phyloP scores from a whole-genome alignment of 169 alveolate genomes.

The Amoebophrya sp. region DNA sequence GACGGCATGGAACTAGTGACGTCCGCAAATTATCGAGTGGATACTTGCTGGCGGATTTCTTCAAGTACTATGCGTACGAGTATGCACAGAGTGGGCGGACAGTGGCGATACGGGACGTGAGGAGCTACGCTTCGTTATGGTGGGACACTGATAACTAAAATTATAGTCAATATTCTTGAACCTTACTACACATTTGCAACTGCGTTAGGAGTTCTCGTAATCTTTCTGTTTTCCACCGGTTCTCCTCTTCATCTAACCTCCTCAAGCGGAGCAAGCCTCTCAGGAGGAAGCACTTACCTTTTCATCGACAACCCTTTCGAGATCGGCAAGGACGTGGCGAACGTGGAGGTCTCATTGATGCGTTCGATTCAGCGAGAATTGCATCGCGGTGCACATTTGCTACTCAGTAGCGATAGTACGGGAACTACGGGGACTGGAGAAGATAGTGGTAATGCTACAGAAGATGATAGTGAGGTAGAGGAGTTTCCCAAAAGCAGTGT shows the following conservation, averaged over 20 bases:
- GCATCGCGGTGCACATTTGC: not conserved
- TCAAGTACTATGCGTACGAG: conserved; percentile 45
- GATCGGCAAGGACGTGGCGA: conserved; percentile 54
- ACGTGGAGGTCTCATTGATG: conserved; percentile 30
- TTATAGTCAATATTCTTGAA: no score
- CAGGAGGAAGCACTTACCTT: conserved; percentile 28
- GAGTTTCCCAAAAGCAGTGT: no score
- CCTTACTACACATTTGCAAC: no score
- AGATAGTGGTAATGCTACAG: no score
- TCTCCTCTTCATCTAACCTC: not conserved
- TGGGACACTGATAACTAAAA: no score
- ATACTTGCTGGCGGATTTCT: conserved; percentile 40
- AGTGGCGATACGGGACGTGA: conserved; percentile 33
- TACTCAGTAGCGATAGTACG: no score
- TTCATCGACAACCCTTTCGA: conserved; percentile 53
- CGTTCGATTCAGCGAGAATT: not conserved
- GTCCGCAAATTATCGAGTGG: no score
- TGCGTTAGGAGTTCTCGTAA: no score
- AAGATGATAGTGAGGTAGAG: no score
- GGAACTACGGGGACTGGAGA: no score
- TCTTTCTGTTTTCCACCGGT: no score
- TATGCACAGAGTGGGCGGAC: conserved; percentile 33
- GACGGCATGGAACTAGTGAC: not conserved
- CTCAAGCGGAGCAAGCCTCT: not conserved
- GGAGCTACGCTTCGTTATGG: no score